Evolutionary conservation across 108 stramenopile species (phyloP).

Genomic region (Cyclotella sp.): DNA sequence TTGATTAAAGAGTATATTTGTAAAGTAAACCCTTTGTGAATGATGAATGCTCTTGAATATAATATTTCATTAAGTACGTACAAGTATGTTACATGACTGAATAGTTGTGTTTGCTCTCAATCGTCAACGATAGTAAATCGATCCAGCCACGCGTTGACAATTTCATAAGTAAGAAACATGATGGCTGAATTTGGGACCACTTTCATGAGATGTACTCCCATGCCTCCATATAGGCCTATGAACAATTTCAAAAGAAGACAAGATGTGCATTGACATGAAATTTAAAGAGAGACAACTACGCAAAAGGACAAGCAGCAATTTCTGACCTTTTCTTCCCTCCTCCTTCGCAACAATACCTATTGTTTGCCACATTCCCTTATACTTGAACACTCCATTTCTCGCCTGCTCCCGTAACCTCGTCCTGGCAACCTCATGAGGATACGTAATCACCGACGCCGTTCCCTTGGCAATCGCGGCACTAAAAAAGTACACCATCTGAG

Average conservation of each 20-base stretch:
- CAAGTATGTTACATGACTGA: background rate
- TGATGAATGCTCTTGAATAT: background rate
- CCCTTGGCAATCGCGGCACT: conserved; percentile 87
- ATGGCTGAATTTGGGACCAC: conserved; percentile 95
- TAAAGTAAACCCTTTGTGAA: conserved; percentile 8
- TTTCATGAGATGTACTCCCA: conserved; percentile 91
- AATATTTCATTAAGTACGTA: background rate
- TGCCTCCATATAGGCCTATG: conserved; percentile 82
- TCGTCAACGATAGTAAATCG: conserved; percentile 62
- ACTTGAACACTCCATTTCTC: conserved; percentile 87
- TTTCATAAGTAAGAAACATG: conserved; percentile 91
- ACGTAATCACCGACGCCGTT: conserved; percentile 80
- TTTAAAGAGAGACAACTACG: background rate
- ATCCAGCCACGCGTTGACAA: conserved; percentile 73
- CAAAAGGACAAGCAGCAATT: background rate
- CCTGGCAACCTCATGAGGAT: conserved; percentile 96
- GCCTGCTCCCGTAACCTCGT: conserved; percentile 93
- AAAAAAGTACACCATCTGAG: conserved; percentile 72
- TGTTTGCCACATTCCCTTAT: conserved; percentile 94
- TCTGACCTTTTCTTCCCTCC: conserved; percentile 74
- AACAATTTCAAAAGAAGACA: background rate
- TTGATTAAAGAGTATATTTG: background rate
- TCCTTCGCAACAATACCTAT: conserved; percentile 85
- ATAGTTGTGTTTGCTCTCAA: background rate
- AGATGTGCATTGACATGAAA: background rate